A percentile compares a stretch with the other conserved stretches of the same genome.
These are phyloP conservation scores for Zoysia japonica DNA, from an alignment of 176 grass and related monocot genomes.

Conservation along the genomic window DNA sequence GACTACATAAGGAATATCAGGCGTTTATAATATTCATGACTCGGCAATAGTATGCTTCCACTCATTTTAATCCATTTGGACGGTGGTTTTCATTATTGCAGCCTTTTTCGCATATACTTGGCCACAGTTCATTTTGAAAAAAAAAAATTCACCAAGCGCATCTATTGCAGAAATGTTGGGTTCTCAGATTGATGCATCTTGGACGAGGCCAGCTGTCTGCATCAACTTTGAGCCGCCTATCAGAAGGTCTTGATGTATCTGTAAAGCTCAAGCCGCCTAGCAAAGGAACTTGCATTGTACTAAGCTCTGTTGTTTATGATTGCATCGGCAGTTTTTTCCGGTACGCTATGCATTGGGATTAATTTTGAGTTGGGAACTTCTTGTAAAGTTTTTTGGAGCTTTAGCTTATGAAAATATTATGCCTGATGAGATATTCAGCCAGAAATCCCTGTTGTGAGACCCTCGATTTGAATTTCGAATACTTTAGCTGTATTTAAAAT, in stretches of 20 bases:
- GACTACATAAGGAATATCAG: not conserved
- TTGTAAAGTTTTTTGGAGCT: not conserved
- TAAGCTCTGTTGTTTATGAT: not conserved
- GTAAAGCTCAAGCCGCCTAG: not conserved
- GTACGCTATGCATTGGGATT: constrained; percentile 28
- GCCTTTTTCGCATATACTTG: not conserved
- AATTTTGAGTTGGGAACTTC: not conserved
- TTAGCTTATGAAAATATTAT: not conserved
- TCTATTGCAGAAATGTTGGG: not conserved
- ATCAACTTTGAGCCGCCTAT: not conserved
- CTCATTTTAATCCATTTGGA: not conserved
- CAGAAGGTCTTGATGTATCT: not conserved
- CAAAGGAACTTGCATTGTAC: not conserved
- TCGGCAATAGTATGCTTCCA: too few species aligned
- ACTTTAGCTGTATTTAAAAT: too few species aligned
- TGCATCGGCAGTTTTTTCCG: not conserved
- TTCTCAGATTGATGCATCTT: not conserved
- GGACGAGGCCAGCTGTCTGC: not conserved
- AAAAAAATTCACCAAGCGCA: not conserved
- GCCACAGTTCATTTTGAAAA: not conserved
- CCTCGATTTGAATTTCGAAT: too few species aligned
- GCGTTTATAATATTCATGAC: too few species aligned
- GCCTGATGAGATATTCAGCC: not conserved
- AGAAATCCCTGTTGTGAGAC: not conserved
- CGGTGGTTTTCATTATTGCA: constrained; percentile 19